phyloP scores from a whole-genome alignment of 306 rosid species.

The Gastrolobium bilobum region DNA sequence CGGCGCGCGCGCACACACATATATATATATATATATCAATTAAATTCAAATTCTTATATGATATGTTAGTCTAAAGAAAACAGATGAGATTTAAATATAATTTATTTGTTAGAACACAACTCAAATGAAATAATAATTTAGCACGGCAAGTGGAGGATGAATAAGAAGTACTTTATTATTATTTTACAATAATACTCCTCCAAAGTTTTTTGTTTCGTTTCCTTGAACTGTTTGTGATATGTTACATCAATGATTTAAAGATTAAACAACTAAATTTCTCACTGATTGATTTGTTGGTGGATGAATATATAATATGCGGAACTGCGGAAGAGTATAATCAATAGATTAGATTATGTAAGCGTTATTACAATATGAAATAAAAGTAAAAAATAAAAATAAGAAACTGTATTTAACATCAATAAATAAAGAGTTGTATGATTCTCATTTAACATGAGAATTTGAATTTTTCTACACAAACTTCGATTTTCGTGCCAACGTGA shows the following conservation, averaged over 20 bases:
- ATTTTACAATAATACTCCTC: slow-evolving; percentile 1
- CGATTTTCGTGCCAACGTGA: too few species aligned
- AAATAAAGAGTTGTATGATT: too few species aligned
- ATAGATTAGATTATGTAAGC: too few species aligned
- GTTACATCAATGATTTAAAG: background rate
- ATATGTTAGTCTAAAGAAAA: background rate
- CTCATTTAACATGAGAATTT: too few species aligned
- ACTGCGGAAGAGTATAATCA: too few species aligned
- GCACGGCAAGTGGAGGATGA: background rate
- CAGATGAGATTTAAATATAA: background rate
- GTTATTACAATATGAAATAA: too few species aligned
- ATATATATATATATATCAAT: background rate
- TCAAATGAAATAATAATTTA: background rate
- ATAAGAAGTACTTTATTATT: slow-evolving; percentile 2
- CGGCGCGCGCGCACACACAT: too few species aligned
- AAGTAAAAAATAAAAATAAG: too few species aligned
- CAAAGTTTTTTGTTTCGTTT: background rate
- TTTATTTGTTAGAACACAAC: background rate
- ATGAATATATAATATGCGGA: background rate
- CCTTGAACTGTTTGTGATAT: background rate
- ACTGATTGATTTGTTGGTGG: background rate
- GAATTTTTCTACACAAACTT: too few species aligned
- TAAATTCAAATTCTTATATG: background rate
- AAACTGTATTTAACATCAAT: background rate
- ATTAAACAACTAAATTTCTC: background rate